Evolutionary conservation across 805 yeast genomes (phyloP).

Genomic region (Candida orba): DNA sequence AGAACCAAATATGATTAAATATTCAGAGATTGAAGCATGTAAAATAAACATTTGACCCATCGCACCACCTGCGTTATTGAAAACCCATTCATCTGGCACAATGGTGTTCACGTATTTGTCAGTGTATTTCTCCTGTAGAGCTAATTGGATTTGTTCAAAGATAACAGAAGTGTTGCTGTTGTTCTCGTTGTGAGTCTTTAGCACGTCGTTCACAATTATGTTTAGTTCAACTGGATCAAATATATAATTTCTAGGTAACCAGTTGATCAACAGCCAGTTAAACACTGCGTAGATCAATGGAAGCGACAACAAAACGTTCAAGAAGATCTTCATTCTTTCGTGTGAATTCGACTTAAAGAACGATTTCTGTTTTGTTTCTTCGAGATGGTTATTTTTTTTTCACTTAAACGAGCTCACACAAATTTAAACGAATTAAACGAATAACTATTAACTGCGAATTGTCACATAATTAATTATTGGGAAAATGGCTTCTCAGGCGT

Average conservation of each 20-base stretch:
- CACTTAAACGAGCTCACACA: too few relatives aligned
- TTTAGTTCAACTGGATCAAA: constrained; percentile 65
- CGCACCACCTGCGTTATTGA: constrained; percentile 97
- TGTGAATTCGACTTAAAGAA: too few relatives aligned
- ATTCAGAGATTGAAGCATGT: constrained; percentile 92
- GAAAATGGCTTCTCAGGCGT: not conserved
- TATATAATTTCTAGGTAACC: constrained; percentile 65
- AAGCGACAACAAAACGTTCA: not conserved
- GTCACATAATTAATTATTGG: too few relatives aligned
- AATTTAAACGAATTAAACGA: too few relatives aligned
- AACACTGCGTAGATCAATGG: constrained; percentile 25
- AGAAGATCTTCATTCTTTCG: not conserved
- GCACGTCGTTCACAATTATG: constrained; percentile 46
- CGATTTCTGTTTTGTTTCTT: too few relatives aligned
- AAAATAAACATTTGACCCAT: constrained; percentile 94
- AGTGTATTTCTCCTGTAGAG: constrained; percentile 61
- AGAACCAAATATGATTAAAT: constrained; percentile 87
- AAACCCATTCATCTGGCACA: constrained; percentile 82
- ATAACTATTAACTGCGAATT: too few relatives aligned
- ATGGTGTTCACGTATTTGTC: constrained; percentile 63
- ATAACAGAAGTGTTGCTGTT: constrained; percentile 51
- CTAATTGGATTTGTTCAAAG: constrained; percentile 53
- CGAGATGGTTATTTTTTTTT: too few relatives aligned
- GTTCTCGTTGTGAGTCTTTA: constrained; percentile 42
- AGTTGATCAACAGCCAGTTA: constrained; percentile 41